Evolutionary conservation across 2,329 filamentous ascomycete genomes (phyloP).

Genomic region (Botrytis sinoallii): DNA sequence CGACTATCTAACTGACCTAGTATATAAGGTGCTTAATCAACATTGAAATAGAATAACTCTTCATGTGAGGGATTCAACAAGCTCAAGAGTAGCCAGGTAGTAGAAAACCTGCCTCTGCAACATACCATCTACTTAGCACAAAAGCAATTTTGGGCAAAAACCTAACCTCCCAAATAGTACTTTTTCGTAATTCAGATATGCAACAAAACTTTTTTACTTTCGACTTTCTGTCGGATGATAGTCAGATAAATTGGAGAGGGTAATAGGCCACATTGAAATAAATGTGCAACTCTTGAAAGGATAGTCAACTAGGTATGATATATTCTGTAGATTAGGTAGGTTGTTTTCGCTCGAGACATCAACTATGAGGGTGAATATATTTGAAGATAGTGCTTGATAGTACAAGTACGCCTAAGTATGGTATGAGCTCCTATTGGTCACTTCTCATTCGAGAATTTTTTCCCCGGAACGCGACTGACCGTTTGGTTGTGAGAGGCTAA

Average conservation of each 20-base stretch:
- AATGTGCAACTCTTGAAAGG: neutral
- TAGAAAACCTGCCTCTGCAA: neutral
- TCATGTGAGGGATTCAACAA: neutral
- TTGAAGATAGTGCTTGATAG: neutral
- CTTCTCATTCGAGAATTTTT: neutral
- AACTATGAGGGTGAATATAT: neutral
- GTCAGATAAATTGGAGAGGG: neutral
- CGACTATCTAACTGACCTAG: too few species aligned
- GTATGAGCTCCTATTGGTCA: neutral
- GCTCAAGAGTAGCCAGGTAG: neutral
- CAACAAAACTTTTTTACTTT: neutral
- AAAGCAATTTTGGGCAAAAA: neutral
- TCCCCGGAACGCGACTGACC: neutral
- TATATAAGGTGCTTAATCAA: neutral
- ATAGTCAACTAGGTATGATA: neutral
- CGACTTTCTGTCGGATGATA: neutral
- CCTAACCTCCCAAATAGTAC: too few species aligned
- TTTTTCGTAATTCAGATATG: too few species aligned
- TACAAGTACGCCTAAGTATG: neutral
- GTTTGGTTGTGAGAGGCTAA: too few species aligned
- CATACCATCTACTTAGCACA: accelerated
- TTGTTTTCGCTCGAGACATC: neutral
- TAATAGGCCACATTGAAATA: too few species aligned
- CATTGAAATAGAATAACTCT: neutral
- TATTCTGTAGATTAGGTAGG: neutral